These are phyloP conservation scores for Huntiella savannae DNA, from an alignment of 2,329 filamentous ascomycete genomes.

Conservation along the genomic window DNA sequence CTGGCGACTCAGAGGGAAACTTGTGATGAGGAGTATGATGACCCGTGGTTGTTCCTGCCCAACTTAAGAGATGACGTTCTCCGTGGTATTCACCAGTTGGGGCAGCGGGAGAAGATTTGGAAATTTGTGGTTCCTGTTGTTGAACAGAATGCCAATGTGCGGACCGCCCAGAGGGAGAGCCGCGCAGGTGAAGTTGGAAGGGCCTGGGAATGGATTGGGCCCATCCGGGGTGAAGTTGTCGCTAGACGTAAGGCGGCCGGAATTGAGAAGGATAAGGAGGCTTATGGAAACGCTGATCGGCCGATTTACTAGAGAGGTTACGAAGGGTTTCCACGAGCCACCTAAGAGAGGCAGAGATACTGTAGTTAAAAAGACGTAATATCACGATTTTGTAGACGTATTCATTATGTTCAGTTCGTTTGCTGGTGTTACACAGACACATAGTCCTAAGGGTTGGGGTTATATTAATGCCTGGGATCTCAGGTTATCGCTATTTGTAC, in stretches of 20 bases:
- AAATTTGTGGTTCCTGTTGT: constrained; percentile 64
- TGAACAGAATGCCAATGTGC: constrained; percentile 83
- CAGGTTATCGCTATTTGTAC: too few relatives aligned
- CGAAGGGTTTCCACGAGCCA: constrained; percentile 1
- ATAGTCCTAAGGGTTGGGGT: too few relatives aligned
- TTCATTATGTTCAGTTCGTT: not conserved
- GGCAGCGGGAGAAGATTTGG: constrained; percentile 68
- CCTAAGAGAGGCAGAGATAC: not conserved
- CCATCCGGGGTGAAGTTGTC: constrained; percentile 26
- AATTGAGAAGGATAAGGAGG: constrained; percentile 23
- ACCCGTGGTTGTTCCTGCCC: constrained; percentile 68
- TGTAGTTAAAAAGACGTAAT: not conserved
- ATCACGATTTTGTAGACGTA: not conserved
- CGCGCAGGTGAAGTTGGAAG: constrained; percentile 44
- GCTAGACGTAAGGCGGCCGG: constrained; percentile 20
- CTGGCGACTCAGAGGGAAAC: constrained; percentile 68
- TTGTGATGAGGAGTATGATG: constrained; percentile 47
- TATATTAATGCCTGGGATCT: too few relatives aligned
- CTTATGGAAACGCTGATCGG: constrained; percentile 22
- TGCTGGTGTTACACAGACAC: too few relatives aligned
- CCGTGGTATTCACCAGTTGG: constrained; percentile 57
- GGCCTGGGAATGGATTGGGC: constrained; percentile 53
- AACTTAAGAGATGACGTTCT: constrained; percentile 86
- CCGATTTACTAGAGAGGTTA: constrained; percentile 21
- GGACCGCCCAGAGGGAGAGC: constrained; percentile 51